A percentile compares a stretch with the other conserved stretches of the same genome.
Conservation (phyloP, 108 stramenopile genomes). For the Skeletonema grethae region DNA sequence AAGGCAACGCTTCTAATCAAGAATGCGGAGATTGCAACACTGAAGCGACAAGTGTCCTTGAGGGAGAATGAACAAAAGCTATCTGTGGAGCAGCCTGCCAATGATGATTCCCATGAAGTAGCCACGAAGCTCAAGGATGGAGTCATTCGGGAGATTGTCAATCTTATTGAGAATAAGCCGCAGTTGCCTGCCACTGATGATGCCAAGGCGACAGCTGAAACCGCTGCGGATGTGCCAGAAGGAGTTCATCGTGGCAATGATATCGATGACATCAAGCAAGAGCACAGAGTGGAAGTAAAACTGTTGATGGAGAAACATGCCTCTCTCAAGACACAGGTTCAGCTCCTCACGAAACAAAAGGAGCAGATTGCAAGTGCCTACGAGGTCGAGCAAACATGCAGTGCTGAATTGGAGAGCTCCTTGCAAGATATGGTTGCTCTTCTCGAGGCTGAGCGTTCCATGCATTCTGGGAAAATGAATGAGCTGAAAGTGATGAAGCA, state of each 20-base stretch:
- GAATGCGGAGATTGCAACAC: neutral
- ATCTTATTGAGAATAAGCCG: neutral
- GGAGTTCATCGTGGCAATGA: neutral
- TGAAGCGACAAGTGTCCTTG: neutral
- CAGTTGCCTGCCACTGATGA: neutral
- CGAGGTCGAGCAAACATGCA: conserved; percentile 7
- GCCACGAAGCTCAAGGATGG: neutral
- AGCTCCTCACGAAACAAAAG: conserved; percentile 13
- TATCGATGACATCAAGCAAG: conserved; percentile 14
- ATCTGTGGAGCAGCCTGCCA: neutral
- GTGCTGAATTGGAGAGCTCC: conserved; percentile 15
- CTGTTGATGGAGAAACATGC: conserved; percentile 19
- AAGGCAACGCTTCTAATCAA: neutral
- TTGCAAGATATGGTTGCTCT: conserved; percentile 9
- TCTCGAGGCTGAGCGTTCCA: neutral
- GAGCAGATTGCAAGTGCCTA: conserved; percentile 16
- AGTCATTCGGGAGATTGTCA: neutral
- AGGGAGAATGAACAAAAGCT: neutral
- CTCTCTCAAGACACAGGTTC: conserved; percentile 13
- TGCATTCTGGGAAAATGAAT: conserved; percentile 1
- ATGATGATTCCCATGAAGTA: neutral
- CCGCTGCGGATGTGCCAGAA: neutral
- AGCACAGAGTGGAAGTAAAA: conserved; percentile 17
- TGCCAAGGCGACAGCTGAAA: neutral
- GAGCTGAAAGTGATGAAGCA: conserved; percentile 12